phyloP scores from a whole-genome alignment of 306 rosid species.

The Prunus dulcis region DNA sequence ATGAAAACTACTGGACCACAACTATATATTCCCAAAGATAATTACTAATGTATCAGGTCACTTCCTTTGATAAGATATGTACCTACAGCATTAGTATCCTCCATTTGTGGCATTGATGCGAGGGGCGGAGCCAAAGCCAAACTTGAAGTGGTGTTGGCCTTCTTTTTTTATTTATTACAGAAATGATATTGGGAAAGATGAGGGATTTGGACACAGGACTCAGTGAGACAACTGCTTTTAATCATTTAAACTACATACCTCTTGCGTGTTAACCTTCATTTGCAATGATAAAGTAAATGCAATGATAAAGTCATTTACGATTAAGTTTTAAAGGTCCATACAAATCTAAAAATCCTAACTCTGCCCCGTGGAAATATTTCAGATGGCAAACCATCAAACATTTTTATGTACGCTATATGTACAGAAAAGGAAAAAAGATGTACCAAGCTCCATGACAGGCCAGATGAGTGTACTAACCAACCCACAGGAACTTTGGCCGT shows the following conservation, averaged over 20 bases:
- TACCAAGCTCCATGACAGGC: not conserved
- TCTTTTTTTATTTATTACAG: too few species aligned
- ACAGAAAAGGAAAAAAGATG: too few species aligned
- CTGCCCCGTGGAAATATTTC: not conserved
- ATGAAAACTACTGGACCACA: not conserved
- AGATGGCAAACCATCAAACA: not conserved
- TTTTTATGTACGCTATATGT: not conserved
- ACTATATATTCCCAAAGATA: not conserved
- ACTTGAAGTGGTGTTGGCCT: too few species aligned
- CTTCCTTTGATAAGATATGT: not conserved
- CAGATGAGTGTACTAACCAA: not conserved
- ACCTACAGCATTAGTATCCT: not conserved
- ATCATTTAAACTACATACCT: too few species aligned
- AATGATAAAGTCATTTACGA: too few species aligned
- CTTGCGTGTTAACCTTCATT: too few species aligned
- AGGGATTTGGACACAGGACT: too few species aligned
- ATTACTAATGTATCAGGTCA: not conserved
- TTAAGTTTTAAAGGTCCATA: too few species aligned
- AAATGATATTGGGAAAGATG: too few species aligned
- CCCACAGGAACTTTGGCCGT: not conserved
- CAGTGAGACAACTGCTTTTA: fast-evolving
- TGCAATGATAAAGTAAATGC: too few species aligned
- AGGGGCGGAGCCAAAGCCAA: too few species aligned
- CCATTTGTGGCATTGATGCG: not conserved
- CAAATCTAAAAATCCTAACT: too few species aligned